These are phyloP conservation scores for Nevesoporus exiguus DNA, from an alignment of 768 basidiomycete species.

Conservation along the genomic window DNA sequence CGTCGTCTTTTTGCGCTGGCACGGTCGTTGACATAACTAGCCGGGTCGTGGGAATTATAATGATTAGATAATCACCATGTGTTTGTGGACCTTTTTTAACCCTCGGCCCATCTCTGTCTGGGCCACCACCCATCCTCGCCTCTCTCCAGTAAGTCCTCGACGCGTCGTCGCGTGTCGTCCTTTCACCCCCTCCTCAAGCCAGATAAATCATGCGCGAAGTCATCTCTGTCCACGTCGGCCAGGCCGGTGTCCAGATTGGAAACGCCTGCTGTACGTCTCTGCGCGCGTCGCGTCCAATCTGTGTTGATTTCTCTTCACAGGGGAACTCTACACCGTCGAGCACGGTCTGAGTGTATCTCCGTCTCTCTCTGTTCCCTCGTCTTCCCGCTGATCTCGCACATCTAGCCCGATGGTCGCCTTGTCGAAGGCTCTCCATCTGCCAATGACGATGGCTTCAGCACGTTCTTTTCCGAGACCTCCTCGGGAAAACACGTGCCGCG, in stretches of 20 bases:
- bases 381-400: constrained; percentile 19
- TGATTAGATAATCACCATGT: constrained; percentile 34
- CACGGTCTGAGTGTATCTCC: constrained; percentile 86
- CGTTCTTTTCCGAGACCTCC: constrained; percentile 98
- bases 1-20: neutral
- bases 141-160: constrained; percentile 28
- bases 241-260: constrained; percentile 97
- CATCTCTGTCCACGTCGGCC: constrained; percentile 97
- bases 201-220: constrained; percentile 80
- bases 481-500: constrained; percentile 97
- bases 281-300: constrained; percentile 14
- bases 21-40: constrained; percentile 4
- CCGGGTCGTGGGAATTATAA: constrained; percentile 23
- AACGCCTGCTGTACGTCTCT: constrained; percentile 92
- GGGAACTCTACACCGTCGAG: constrained; percentile 99
- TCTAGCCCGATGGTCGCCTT: constrained; percentile 91
- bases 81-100: constrained; percentile 39
- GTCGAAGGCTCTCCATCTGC: constrained; percentile 70
- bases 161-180: constrained; percentile 29
- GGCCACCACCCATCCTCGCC: constrained; percentile 29
- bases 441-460: constrained; percentile 91
- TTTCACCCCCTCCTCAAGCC: constrained; percentile 7
- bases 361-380: neutral
- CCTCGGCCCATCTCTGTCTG: constrained; percentile 33
- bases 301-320: constrained; percentile 41